Evolutionary conservation across 2,329 filamentous ascomycete species (phyloP), one percentile per base, ranked within the genome.

Genomic region (Hypoxylon sp.): DNA sequence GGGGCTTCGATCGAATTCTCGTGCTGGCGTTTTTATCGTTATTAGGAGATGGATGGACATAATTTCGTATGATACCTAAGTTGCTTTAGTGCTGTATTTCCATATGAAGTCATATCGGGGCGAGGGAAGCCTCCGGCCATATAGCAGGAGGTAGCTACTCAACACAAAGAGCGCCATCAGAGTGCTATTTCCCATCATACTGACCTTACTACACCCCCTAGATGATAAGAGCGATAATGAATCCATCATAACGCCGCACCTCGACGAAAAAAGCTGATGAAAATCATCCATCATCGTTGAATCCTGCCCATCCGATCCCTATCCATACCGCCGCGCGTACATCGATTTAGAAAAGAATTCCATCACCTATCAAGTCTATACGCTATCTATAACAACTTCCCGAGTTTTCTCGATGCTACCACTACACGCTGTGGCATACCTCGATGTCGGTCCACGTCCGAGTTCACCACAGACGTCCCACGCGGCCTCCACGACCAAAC

Each of bases 41-140:
- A n/a, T 8, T 17, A 15, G 31, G n/a, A 15, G 5, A 35, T 17
- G 17, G 31, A 35, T 9, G 11, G 26, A 27, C 11, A 27, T 7
- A 3, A 1, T 35, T 15, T 35, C 31, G 8, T 35, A 17, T 17
- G 5, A 33, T 13, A 2, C 15, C 3, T 21, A 18, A 11, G 11
- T n/a, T 41, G 2, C 1, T 37, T 10, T 6, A 3, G n/a, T 15
- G 6, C 8, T 2, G 18, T 11, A 3, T 7, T 23, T 21, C 33
- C 21, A n/a, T 24, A n/a, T 13, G 3, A 47, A 41, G 27, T 48
- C n/a, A 17, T 51, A 4, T 26, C 15, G 27, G 23, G 23, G 15
- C 23, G 35, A 1, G n/a, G 58, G 61, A 61, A 61, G 61, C 26
- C 46, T 40, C 49, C 29, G 15, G 45, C 33, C 37, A 38, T 23